Conservation (phyloP, 2,329 filamentous ascomycete species). For the Raffaelea deltoideospora region DNA sequence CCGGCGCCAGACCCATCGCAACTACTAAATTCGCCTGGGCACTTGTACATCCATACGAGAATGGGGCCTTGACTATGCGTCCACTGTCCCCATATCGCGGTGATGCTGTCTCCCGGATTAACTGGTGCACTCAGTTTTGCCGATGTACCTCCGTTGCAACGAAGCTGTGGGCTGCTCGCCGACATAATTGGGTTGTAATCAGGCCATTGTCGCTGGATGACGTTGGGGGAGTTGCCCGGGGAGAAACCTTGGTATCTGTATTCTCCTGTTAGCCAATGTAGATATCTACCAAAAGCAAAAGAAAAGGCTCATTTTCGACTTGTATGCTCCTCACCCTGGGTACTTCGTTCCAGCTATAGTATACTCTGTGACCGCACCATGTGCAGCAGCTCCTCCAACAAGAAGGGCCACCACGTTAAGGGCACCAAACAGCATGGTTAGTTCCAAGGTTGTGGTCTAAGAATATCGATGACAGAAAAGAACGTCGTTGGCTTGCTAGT, state of each 20-base stretch:
- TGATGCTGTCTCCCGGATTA: constrained; percentile 30
- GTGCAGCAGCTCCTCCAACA: constrained; percentile 12
- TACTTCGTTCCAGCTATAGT: constrained; percentile 13
- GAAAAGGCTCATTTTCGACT: neutral
- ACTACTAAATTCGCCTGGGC: constrained; percentile 28
- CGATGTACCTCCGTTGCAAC: constrained; percentile 38
- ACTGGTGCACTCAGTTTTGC: constrained; percentile 28
- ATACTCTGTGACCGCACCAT: constrained; percentile 19
- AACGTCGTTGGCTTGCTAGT: neutral
- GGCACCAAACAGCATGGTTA: constrained; percentile 11
- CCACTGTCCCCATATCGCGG: constrained; percentile 39
- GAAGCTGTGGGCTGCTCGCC: constrained; percentile 32
- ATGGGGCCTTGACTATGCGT: constrained; percentile 43
- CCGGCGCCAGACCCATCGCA: constrained; percentile 35
- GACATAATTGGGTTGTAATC: constrained; percentile 39
- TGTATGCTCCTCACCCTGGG: constrained; percentile 7
- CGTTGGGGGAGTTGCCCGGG: constrained; percentile 29
- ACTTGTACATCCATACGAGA: constrained; percentile 42
- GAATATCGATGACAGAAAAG: neutral
- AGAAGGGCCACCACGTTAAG: constrained; percentile 17
- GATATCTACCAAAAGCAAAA: too few species aligned
- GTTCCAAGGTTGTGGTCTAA: neutral
- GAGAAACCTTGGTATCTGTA: constrained; percentile 31
- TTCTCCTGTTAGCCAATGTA: too few species aligned
- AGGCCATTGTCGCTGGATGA: constrained; percentile 43